Percentiles rank a stretch among this genome's conserved stretches.
Conservation (phyloP, 1,284 basidiomycete species). For the Coniferiporia weirii region DNA sequence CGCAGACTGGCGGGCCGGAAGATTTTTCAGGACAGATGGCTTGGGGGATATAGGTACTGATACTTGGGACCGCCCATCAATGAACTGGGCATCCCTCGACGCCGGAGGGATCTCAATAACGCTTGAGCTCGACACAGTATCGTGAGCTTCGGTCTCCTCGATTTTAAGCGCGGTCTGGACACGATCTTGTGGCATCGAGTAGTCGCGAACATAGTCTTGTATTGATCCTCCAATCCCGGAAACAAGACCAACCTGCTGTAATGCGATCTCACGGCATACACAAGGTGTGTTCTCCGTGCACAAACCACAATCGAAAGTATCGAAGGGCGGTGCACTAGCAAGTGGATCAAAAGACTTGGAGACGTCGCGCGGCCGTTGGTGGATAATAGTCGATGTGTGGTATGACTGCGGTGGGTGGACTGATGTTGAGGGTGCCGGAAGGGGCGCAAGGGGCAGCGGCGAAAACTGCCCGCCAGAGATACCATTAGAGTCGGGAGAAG, state of each 20-base stretch:
- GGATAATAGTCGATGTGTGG: conserved; percentile 9
- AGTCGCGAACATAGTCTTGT: conserved; percentile 26
- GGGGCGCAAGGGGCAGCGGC: conserved; percentile 34
- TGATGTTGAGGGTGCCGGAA: conserved; percentile 27
- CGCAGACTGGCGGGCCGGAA: conserved; percentile 71
- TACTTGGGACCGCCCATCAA: neutral
- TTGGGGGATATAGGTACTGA: neutral
- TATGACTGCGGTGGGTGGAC: conserved; percentile 30
- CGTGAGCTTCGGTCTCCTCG: conserved; percentile 16
- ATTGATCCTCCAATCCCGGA: conserved; percentile 15
- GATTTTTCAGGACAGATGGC: conserved; percentile 64
- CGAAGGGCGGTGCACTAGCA: conserved; percentile 24
- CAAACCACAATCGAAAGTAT: conserved; percentile 57
- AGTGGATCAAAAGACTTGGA: conserved; percentile 16
- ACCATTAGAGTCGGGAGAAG: conserved; percentile 47
- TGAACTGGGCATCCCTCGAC: neutral
- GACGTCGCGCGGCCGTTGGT: neutral
- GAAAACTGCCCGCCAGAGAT: conserved; percentile 43
- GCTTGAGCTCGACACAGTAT: neutral
- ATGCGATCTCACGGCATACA: conserved; percentile 62
- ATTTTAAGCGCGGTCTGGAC: conserved; percentile 17
- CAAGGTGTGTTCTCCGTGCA: conserved; percentile 68
- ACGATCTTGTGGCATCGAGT: conserved; percentile 27
- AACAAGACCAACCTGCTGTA: conserved; percentile 32
- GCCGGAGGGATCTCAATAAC: conserved; percentile 13